Evolutionary conservation across 1,284 basidiomycete genomes (phyloP).

Genomic region (Cryptococcus hybrid): DNA sequence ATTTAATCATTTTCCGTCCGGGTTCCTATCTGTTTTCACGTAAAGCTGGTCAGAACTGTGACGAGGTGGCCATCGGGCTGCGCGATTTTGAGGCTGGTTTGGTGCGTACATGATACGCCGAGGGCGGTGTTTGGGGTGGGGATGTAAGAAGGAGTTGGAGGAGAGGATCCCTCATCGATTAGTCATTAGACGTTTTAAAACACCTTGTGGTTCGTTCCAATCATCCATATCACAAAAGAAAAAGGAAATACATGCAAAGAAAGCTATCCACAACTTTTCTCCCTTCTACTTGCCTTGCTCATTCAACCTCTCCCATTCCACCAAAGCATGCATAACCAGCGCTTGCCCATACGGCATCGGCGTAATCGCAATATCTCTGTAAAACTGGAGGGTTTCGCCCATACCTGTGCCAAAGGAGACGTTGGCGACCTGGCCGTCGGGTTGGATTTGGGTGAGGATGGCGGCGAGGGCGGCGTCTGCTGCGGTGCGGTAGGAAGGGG

Average conservation of each 20-base stretch:
- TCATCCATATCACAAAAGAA: neutral
- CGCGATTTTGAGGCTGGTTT: too few species aligned
- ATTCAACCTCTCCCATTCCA: slow-evolving; percentile 43
- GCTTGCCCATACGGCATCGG: slow-evolving; percentile 67
- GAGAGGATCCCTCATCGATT: too few species aligned
- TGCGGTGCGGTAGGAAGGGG: slow-evolving; percentile 50
- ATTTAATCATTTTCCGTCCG: too few species aligned
- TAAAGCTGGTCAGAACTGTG: too few species aligned
- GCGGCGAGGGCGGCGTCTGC: slow-evolving; percentile 58
- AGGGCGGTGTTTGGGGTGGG: too few species aligned
- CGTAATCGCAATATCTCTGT: slow-evolving; percentile 60
- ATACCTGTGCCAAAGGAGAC: slow-evolving; percentile 63
- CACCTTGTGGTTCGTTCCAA: neutral
- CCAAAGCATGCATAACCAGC: slow-evolving; percentile 53
- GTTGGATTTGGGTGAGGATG: slow-evolving; percentile 58
- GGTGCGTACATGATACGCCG: too few species aligned
- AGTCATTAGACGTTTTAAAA: too few species aligned
- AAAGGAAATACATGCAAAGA: neutral
- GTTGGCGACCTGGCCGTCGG: slow-evolving; percentile 57
- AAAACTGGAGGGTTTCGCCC: slow-evolving; percentile 58
- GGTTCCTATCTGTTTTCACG: too few species aligned
- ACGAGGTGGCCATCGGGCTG: too few species aligned
- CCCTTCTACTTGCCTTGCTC: neutral
- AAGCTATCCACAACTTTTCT: neutral
- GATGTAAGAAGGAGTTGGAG: too few species aligned